These are phyloP conservation scores for Globisporangium echinulatum DNA, from an alignment of 352 stramenopile genomes.

Conservation along the genomic window DNA sequence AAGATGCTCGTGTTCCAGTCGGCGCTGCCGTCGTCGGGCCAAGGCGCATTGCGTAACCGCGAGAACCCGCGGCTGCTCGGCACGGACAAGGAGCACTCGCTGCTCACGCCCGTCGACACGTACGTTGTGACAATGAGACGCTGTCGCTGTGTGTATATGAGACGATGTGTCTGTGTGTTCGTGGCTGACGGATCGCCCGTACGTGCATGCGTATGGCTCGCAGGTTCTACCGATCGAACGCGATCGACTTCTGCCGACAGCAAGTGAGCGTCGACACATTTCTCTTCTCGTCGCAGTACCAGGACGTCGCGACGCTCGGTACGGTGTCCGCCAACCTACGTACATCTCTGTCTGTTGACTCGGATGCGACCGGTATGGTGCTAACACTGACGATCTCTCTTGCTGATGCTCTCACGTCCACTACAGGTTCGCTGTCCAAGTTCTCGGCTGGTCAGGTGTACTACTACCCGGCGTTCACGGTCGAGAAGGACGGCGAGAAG, in stretches of 20 bases:
- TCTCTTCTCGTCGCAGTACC: constrained; percentile 94
- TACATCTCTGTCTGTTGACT: too few species aligned
- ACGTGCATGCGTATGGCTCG: neutral
- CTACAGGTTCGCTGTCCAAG: constrained; percentile 87
- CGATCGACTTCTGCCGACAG: constrained; percentile 96
- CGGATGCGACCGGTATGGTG: too few species aligned
- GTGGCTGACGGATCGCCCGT: too few species aligned
- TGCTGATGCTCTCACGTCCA: neutral
- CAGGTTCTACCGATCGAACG: constrained; percentile 88
- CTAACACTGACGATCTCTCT: neutral
- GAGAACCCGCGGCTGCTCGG: constrained; percentile 78
- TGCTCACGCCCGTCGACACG: constrained; percentile 86
- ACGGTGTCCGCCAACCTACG: constrained; percentile 4
- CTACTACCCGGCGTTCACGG: constrained; percentile 95
- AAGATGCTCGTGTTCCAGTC: constrained; percentile 90
- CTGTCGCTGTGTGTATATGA: too few species aligned
- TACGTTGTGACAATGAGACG: constrained; percentile 16
- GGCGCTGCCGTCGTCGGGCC: constrained; percentile 67
- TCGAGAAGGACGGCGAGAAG: constrained; percentile 87
- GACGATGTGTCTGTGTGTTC: neutral
- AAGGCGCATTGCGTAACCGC: constrained; percentile 75
- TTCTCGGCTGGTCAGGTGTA: constrained; percentile 95
- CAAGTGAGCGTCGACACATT: constrained; percentile 99
- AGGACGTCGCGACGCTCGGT: constrained; percentile 94
- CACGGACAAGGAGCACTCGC: constrained; percentile 86